Evolutionary conservation across 768 basidiomycete genomes (phyloP), one percentile per base, ranked within the genome.

Genomic region (Mycena venus): DNA sequence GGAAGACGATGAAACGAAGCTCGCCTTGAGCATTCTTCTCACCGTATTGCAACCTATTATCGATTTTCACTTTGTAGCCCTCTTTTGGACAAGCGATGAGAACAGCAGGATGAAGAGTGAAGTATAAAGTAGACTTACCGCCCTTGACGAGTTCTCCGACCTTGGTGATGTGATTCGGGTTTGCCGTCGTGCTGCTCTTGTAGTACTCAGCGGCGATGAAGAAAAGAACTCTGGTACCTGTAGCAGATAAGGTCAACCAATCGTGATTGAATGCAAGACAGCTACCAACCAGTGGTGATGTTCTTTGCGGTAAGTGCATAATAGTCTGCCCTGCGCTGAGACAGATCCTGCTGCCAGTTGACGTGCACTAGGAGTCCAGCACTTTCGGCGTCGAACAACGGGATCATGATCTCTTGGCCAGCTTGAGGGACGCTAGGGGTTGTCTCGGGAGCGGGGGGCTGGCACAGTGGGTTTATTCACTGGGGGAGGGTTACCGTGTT

Each of bases 191-290:
- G 36, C 59, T 40, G 59, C 12, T 40, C 59, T 40, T 40, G 59
- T 60, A 60, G 36, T 25, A 60, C 59, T 60, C 59, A 23, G 36
- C 36, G 36, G 59, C 59, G 23, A 60, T 60, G 59, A 60, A 60
- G 59, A 60, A 60, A 23, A 38, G 59, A 12, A 60, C 59, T 5
- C n/a, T 19, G 34, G 36, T 34, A 34, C 58, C 59, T 60, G n/a
- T n/a, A n/a, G n/a, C n/a, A n/a, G n/a, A n/a, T n/a, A 58, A 58
- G 56, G 56, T 58, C 56, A 58, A 58, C 56, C 34, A 36, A 40
- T 40, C 23, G 23, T 7, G 40, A 62, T 44, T 21, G 23, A 27
- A 29, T 19, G 40, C 38, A 44, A 40, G 40, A 62, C 3, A 40
- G 23, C 5, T 29, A 61, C 59, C 42, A 42, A 44, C 60, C 60